These are phyloP conservation scores for Alnus glutinosa DNA, from an alignment of 306 rosid species.

Conservation along the genomic window DNA sequence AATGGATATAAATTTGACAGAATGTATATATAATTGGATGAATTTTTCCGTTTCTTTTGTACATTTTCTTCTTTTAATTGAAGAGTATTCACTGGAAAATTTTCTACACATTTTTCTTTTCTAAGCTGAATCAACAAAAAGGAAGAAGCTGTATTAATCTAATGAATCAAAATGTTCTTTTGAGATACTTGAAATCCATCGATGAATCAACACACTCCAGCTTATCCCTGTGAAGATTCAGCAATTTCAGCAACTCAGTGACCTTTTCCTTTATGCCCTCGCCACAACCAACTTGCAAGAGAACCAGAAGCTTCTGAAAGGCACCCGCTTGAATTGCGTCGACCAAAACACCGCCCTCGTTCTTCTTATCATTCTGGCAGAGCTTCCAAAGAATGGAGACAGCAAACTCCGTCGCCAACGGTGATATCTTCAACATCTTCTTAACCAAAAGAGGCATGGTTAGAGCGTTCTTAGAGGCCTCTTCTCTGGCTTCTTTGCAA, in stretches of 20 bases:
- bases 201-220: constrained; percentile 71
- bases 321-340: constrained; percentile 75
- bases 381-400: constrained; percentile 76
- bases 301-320: constrained; percentile 75
- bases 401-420: constrained; percentile 50
- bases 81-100: constrained; percentile 12
- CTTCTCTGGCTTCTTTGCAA: constrained; percentile 48
- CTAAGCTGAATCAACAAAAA: constrained; percentile 22
- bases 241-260: constrained; percentile 62
- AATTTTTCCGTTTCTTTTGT: background rate
- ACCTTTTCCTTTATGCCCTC: constrained; percentile 66
- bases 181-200: constrained; percentile 63
- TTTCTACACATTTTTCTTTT: constrained; percentile 36
- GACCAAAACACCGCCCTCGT: constrained; percentile 38
- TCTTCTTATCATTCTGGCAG: constrained; percentile 36
- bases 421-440: constrained; percentile 74
- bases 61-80: background rate
- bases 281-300: constrained; percentile 78
- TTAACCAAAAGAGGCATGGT: constrained; percentile 72
- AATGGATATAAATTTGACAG: background rate
- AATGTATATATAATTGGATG: constrained; percentile 24
- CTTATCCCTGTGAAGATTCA: constrained; percentile 56
- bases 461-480: constrained; percentile 59
- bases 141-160: constrained; percentile 9
- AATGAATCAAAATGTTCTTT: constrained; percentile 54